Base-by-base conservation (phyloP, 768 basidiomycete species). In the Pleurotus cornucopiae region DNA sequence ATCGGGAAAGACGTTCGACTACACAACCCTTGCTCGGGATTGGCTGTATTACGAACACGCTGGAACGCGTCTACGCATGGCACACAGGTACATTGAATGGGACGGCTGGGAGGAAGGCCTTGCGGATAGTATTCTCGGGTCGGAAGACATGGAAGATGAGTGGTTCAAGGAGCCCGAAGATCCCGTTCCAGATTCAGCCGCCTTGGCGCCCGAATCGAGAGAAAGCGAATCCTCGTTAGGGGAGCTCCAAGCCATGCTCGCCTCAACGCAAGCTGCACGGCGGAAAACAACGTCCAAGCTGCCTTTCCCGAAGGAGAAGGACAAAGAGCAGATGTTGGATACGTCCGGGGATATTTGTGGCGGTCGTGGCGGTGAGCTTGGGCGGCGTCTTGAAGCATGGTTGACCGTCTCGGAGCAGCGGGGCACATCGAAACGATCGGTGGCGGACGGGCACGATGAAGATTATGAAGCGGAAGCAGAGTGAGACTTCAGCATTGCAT, bases 61-160 rank as follows among this genome's bases (percentile, higher is more conserved):
- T 13, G 88, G 91, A 3, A 75, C 79, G 44, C 79, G 83, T 2
- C 71, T 91, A 49, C 82, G 91, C 46, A 77, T 86, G 70, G 89
- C 87, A 3, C 91, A 94, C 67, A 84, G 89, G 23, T 89, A 85
- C 61, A 82, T 78, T 37, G 91, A 94, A 65, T 93, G 91, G 91
- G 91, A 93, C 61, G 91, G 91, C 2, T 94, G 91, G 91, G 91
- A 94, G 64, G 91, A 93, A 65, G 90, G 89, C 0, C 74, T 94
- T 14, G 81, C 88, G 1, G 82, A 84, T 4, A 84, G 82, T 56
- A 89, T 91, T 30, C 74, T 93, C 16, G 89, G 89, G 1, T 79
- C 84, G 0, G 85, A 83, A 61, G 88, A 89, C 16, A 67, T 77
- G 48, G 86, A 91, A 62, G 82, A 81, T 4, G 86, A 87, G 49